These are phyloP conservation scores for Cajanus cajan DNA, from an alignment of 306 rosid genomes.

Conservation along the genomic window DNA sequence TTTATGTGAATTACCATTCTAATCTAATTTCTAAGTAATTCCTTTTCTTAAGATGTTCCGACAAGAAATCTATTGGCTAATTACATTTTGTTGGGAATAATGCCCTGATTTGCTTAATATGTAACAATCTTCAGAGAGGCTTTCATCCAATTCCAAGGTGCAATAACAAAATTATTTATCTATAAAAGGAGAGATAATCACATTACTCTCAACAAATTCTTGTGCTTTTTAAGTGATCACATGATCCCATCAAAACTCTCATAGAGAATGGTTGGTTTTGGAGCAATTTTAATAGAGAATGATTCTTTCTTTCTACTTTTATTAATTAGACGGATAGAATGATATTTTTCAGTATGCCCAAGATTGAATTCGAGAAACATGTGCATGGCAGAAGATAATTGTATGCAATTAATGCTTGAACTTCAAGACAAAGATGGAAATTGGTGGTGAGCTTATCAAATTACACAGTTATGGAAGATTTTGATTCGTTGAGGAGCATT, in stretches of 20 bases:
- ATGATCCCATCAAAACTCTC: not conserved
- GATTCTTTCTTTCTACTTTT: not conserved
- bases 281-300: not conserved
- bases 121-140: not conserved
- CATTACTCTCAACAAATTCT: not conserved
- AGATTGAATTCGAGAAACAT: conserved; percentile 8
- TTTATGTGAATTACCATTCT: conserved; percentile 12
- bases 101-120: not conserved
- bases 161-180: not conserved
- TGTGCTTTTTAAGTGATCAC: not conserved
- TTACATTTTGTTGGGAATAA: not conserved
- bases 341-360: not conserved
- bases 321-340: not conserved
- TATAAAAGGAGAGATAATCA: not conserved
- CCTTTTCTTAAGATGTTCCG: too few relatives aligned
- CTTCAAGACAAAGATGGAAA: conserved; percentile 22
- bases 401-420: conserved; percentile 17
- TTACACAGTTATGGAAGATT: not conserved
- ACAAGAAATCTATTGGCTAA: too few relatives aligned
- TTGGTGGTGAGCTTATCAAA: not conserved
- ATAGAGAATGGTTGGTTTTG: not conserved
- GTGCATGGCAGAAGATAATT: not conserved
- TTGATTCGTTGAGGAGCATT: conserved; percentile 19
- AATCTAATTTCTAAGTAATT: too few relatives aligned
- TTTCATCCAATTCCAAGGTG: not conserved